These are phyloP conservation scores for Rhizopus delemar DNA, from an alignment of 371 early-diverging fungal genomes.

Conservation along the genomic window DNA sequence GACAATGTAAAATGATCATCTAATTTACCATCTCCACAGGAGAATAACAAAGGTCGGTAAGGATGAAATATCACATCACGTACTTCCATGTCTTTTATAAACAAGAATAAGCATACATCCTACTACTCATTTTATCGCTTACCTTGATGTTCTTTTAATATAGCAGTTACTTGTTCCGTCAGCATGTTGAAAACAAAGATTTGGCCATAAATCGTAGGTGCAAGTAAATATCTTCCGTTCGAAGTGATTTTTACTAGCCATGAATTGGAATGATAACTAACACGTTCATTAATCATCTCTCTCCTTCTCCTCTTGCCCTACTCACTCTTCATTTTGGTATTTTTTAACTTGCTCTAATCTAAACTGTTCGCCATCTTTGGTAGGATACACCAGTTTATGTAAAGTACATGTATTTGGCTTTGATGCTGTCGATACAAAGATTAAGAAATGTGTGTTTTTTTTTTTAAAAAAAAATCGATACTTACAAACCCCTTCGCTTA, in stretches of 20 bases:
- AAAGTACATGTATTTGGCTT: constrained; percentile 81
- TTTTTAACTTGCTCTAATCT: constrained; percentile 69
- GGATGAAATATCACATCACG: constrained; percentile 93
- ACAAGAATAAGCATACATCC: not conserved
- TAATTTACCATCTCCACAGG: constrained; percentile 78
- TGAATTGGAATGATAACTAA: constrained; percentile 83
- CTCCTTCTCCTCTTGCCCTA: not conserved
- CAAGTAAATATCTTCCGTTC: constrained; percentile 83
- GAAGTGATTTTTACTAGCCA: constrained; percentile 87
- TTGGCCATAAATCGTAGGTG: constrained; percentile 86
- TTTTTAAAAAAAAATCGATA: constrained; percentile 8
- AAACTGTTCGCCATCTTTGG: constrained; percentile 62
- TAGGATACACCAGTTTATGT: constrained; percentile 81
- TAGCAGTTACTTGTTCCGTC: constrained; percentile 71
- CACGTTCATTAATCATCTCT: not conserved
- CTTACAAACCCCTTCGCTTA: constrained; percentile 77
- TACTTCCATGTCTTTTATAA: constrained; percentile 71
- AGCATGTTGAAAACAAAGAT: constrained; percentile 79
- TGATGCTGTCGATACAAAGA: constrained; percentile 53
- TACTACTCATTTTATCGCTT: constrained; percentile 4
- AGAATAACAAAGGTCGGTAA: constrained; percentile 72
- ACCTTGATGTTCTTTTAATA: constrained; percentile 82
- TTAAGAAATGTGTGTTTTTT: not conserved
- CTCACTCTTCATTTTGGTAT: constrained; percentile 77
- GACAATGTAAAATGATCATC: not conserved